Evolutionary conservation across 2,329 filamentous ascomycete species (phyloP), one percentile per base, ranked within the genome.

Genomic region (Cladosporium sp.): DNA sequence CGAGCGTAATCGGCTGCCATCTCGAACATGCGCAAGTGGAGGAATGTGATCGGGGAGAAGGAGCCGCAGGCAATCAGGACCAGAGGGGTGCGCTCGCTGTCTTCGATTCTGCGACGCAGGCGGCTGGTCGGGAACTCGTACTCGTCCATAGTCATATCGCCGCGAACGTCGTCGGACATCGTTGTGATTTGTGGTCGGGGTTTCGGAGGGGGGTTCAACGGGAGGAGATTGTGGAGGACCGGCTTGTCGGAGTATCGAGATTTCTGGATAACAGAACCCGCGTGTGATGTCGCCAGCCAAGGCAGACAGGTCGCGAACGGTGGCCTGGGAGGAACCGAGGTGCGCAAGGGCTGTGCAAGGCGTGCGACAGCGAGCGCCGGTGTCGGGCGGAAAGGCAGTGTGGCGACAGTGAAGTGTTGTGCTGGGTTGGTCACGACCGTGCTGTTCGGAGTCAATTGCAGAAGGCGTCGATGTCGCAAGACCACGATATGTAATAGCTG

Each of bases 1-100:
- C 84, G 83, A 60, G 84, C 84, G 70, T 86, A 91, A 70, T 93
- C 87, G 61, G 83, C 81, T 1, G 87, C 87, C 83, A 95, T 89
- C 64, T 89, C 86, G 66, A 93, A 92, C 86, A 95, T 92, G 66
- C 87, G 84, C 57, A 93, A 74, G 66, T 92, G 87, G 28, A 90
- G 77, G 64, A 86, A 87, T 50, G 66, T 67, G 62, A 70, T 63
- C 45, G 68, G 63, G 49, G 58, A 67, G 64, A 66, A 72, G 63
- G 78, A 82, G 46, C 82, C 84, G 63, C 84, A 87, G 44, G 84
- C 84, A 49, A 87, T 82, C 50, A 87, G 77, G 7, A 86, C 81
- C 38, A 87, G 74, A 11, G 84, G 83, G 31, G 75, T 82, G 65
- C 79, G 81, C 56, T 73, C 70, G 31, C 78, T 68, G 57, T 83